Conservation (phyloP, 257 asterid species). For the Penstemon barbatus region DNA sequence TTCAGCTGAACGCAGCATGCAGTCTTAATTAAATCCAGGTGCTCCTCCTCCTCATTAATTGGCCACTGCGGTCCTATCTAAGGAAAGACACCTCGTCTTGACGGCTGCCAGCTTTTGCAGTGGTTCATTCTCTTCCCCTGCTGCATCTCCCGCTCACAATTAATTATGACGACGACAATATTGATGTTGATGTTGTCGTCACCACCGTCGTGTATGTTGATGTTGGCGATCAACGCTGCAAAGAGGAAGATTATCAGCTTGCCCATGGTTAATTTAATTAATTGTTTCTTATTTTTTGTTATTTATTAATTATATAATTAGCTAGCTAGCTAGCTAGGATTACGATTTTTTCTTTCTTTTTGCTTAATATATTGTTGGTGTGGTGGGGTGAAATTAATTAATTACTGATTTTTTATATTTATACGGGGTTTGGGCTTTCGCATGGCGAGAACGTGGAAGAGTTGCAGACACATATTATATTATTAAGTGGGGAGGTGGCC, state of each 20-base stretch:
- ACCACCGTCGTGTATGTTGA: slow-evolving; percentile 3
- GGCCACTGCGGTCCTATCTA: too few relatives aligned
- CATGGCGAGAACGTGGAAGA: slow-evolving; percentile 20
- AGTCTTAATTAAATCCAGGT: not conserved
- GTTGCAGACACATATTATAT: not conserved
- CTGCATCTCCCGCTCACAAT: not conserved
- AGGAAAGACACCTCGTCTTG: too few relatives aligned
- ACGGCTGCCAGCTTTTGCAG: not conserved
- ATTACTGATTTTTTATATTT: not conserved
- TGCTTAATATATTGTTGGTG: too few relatives aligned
- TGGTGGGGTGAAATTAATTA: not conserved
- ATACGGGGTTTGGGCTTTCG: not conserved
- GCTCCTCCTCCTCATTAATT: not conserved
- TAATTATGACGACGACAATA: too few relatives aligned
- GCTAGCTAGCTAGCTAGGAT: too few relatives aligned
- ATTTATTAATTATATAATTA: not conserved
- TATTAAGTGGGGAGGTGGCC: too few relatives aligned
- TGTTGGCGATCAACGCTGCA: not conserved
- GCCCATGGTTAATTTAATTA: not conserved
- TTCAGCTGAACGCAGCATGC: slow-evolving; percentile 4
- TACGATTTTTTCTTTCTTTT: too few relatives aligned
- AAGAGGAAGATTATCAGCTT: not conserved
- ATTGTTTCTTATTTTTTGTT: not conserved
- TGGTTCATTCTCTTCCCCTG: slow-evolving; percentile 2
- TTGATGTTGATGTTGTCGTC: slow-evolving; percentile 3